Percentiles rank a stretch among this genome's conserved stretches.
These are phyloP conservation scores for Prinsepia uniflora DNA, from an alignment of 306 rosid species.

Conservation along the genomic window DNA sequence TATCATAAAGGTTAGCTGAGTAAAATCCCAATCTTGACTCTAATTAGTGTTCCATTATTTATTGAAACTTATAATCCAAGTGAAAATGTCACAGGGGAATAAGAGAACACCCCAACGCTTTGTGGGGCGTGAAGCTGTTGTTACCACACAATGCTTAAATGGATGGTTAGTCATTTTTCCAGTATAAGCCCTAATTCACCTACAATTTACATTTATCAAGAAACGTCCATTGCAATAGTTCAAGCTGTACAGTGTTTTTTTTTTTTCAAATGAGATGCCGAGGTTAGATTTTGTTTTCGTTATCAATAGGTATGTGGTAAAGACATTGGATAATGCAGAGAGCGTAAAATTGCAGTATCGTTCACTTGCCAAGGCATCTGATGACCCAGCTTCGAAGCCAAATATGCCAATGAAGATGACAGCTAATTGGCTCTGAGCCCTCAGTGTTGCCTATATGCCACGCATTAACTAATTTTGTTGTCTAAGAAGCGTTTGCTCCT, in stretches of 20 bases:
- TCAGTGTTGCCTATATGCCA: constrained; percentile 14
- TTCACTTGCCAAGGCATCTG: constrained; percentile 75
- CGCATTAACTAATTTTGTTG: constrained; percentile 18
- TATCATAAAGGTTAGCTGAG: constrained; percentile 70
- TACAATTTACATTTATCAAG: background rate
- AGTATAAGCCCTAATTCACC: constrained; percentile 3
- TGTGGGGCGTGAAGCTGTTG: constrained; percentile 97
- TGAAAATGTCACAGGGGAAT: constrained; percentile 68
- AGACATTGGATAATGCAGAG: constrained; percentile 98
- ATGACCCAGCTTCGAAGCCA: constrained; percentile 53
- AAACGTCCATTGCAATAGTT: background rate
- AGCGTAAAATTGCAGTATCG: constrained; percentile 98
- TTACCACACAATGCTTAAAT: constrained; percentile 95
- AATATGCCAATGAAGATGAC: constrained; percentile 52
- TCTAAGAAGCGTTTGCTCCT: constrained; percentile 16
- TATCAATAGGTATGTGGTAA: constrained; percentile 83
- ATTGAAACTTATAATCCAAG: constrained; percentile 26
- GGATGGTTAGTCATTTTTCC: constrained; percentile 73
- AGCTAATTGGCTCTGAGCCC: constrained; percentile 65
- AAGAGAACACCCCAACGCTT: constrained; percentile 96
- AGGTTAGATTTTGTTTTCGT: constrained; percentile 10
- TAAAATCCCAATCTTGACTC: constrained; percentile 5
- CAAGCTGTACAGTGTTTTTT: too few species aligned
- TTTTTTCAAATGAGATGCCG: background rate
- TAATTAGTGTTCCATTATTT: constrained; percentile 12